Evolutionary conservation across 176 grass and related monocot genomes (phyloP), one percentile per base, ranked within the genome.

Genomic region (Musa schizocarpa): DNA sequence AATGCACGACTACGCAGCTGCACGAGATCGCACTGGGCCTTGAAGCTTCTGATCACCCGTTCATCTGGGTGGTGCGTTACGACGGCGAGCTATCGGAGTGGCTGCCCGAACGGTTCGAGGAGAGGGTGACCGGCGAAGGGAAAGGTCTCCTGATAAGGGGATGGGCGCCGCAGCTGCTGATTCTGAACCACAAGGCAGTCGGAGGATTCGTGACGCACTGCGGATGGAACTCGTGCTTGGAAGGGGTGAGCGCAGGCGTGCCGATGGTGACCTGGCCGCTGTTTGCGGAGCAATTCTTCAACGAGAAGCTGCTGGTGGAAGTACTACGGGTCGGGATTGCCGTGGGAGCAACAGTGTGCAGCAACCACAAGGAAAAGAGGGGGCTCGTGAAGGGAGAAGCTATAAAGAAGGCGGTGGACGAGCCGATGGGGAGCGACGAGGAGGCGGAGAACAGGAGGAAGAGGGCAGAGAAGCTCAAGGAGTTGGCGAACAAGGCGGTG

Each of bases 221-320:
- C 24, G 82, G 82, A 14, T 84, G 82, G 82, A 84, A 84, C 76
- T 84, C 82, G 8, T 67, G 27, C 1, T 13, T 74, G 3, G 76
- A 84, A 17, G 63, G 22, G 13, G 34, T 80, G 11, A 63, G 25
- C 29, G 77, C 77, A 1, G 83, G 72, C 58, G 71, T 85, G 63
- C 83, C 83, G 1, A 85, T 80, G 77, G 71, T 71, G 11, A 85
- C 77, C 1, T 76, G 77, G 77, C 83, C 77, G 24, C 50, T 85
- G 64, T 19, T 1, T 1, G 34, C 48, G 11, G 77, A 85, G n/a
- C 83, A 85, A 51, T 80, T 76, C 71, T 72, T 76, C 63, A 85
- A 85, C 23, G 83, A 85, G 68, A 80, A 68, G 71, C 24, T 85
- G 16, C 10, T 85, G 14, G 77, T 79, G 29, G 83, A 81, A 0